Base-by-base conservation (phyloP, 805 yeast species). In the Yarrowia osloensis region DNA sequence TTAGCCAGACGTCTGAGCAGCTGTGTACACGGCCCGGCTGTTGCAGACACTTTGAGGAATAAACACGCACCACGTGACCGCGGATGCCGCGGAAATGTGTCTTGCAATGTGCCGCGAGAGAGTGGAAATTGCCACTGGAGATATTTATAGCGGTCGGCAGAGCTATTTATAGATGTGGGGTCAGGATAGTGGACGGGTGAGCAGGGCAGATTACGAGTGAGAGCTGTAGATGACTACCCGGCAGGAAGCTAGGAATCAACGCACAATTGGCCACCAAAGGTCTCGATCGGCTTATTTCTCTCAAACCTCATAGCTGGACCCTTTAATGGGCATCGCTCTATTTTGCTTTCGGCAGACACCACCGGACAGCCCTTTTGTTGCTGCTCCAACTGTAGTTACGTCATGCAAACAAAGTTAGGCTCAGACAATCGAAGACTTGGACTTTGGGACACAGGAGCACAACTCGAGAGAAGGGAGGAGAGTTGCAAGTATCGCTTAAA, bases 381-480 rank as follows among this genome's bases (percentile, higher is more conserved):
- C 61, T 54, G 26, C 26, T 50, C 37, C 59, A n/a, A 50, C 40
- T 50, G 26, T 31, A 50, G 57, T 33, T 54, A 54, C 61, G 61
- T 54, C 61, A 54, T 54, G 31, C 44, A 54, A 54, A 54, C 61
- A 35, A 37, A 54, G 61, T 54, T 54, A 54, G 61, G 26, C 44
- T 54, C 61, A 22, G 59, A 52, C 59, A 52, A 54, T 54, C 61
- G 61, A 54, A 54, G 61, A 52, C 29, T 50, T 52, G 42, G 26
- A 54, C 61, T 52, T 52, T 54, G 44, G 44, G 61, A 35, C 44
- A 22, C 22, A 24, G 42, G 22, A 35, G 37, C 21, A 26, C 11
- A 11, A 28, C 31, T 5, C 39, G 15, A n/a, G 17, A 12, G 55
- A 49, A 19, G 26, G n/a, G 17, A 29, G 26, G 37, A 49, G 19